phyloP scores from a whole-genome alignment of 257 asterid species.

The Solanum okadae region DNA sequence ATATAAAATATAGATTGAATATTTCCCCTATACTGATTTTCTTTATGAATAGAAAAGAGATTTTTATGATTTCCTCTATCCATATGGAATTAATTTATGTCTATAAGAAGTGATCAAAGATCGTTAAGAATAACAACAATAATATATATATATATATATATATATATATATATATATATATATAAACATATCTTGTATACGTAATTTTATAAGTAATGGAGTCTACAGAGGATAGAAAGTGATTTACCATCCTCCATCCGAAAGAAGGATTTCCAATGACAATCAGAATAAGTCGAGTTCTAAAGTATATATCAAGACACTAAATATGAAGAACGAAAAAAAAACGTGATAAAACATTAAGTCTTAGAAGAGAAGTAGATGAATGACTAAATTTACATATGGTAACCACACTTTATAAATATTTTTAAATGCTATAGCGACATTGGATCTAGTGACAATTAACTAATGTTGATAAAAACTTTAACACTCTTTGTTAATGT shows the following conservation, averaged over 20 bases:
- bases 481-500: too few relatives aligned
- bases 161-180: too few relatives aligned
- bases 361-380: neutral
- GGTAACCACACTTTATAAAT: neutral
- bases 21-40: neutral
- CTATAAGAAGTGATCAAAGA: neutral
- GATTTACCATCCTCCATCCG: neutral
- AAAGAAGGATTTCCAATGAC: neutral
- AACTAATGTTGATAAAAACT: too few relatives aligned
- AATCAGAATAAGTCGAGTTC: neutral
- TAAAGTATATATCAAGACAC: neutral
- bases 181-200: too few relatives aligned
- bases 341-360: neutral
- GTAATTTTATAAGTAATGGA: too few relatives aligned
- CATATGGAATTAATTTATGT: neutral
- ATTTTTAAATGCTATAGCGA: too few relatives aligned
- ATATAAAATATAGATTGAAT: neutral
- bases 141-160: too few relatives aligned
- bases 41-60: neutral
- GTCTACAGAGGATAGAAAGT: neutral
- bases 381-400: neutral
- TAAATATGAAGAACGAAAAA: neutral
- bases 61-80: neutral
- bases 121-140: neutral
- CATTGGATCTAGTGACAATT: too few relatives aligned